Percentiles rank a stretch among this genome's conserved stretches.
phyloP scores from a whole-genome alignment of 139 green algal species.

The Eudorina sp. region DNA sequence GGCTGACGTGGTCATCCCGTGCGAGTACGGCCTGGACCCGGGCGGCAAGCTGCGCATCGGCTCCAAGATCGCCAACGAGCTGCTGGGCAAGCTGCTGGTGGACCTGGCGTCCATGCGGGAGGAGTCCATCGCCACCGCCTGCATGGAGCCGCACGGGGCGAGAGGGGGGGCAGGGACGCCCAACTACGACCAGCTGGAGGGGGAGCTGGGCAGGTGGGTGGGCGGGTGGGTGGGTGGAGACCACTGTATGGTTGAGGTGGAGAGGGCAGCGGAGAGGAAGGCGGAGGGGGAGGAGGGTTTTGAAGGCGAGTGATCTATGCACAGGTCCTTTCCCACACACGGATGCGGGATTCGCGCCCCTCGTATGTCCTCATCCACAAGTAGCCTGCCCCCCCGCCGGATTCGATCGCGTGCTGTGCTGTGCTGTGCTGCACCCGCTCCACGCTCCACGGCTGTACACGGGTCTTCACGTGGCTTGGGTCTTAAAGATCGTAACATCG shows the following conservation, averaged over 20 bases:
- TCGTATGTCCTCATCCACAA: no score
- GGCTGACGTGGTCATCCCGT: conserved; percentile 80
- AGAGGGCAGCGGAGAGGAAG: no score
- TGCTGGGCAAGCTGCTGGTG: conserved; percentile 94
- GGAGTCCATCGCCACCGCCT: conserved; percentile 75
- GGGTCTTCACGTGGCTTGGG: no score
- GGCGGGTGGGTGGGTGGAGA: neutral
- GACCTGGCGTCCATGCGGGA: conserved; percentile 92
- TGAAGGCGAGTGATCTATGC: no score
- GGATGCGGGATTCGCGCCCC: no score
- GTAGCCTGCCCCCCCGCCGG: no score
- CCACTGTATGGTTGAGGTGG: no score
- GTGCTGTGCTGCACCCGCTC: no score
- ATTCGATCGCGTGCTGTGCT: no score
- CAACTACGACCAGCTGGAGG: conserved; percentile 47
- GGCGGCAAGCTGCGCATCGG: conserved; percentile 86
- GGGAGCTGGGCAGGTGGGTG: conserved; percentile 28
- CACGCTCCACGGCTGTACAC: no score
- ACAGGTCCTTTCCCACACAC: no score
- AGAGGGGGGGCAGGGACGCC: conserved; percentile 14
- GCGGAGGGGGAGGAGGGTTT: neutral
- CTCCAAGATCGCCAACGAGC: conserved; percentile 73
- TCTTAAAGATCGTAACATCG: no score
- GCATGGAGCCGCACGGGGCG: conserved; percentile 47
- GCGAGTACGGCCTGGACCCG: conserved; percentile 85